phyloP scores from a whole-genome alignment of 495 filamentous ascomycete species.

The Astrocystis sublimbata region DNA sequence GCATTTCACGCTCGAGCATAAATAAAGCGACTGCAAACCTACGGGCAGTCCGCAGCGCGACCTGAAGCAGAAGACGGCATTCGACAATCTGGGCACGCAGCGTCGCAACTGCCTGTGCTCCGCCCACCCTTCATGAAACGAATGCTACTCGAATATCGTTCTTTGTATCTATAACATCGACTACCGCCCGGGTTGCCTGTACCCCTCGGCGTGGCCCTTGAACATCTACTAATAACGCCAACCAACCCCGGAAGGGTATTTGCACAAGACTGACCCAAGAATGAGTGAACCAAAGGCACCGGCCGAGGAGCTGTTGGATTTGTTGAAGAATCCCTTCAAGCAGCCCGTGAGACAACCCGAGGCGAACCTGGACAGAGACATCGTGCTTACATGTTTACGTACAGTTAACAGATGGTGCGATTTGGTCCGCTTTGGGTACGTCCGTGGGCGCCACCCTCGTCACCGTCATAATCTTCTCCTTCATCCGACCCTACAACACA shows the following conservation, averaged over 20 bases:
- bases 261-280: not conserved
- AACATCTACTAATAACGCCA: not conserved
- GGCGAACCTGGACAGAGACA: not conserved
- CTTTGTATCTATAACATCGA: not conserved
- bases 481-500: conserved; percentile 85
- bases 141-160: not conserved
- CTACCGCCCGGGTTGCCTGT: not conserved
- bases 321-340: conserved; percentile 52
- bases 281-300: conserved; percentile 29
- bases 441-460: conserved; percentile 72
- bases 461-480: conserved; percentile 78
- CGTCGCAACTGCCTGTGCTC: not conserved
- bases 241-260: not conserved
- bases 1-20: not conserved
- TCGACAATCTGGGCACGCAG: not conserved
- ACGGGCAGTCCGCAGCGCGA: not conserved
- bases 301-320: conserved; percentile 38
- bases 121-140: not conserved
- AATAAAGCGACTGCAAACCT: not conserved
- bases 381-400: conserved; percentile 1
- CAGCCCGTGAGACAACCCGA: conserved; percentile 38
- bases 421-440: conserved; percentile 79
- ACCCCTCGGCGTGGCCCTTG: not conserved
- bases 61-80: not conserved
- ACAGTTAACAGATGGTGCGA: conserved; percentile 53